Evolutionary conservation across 2,329 filamentous ascomycete genomes (phyloP), one percentile per base, ranked within the genome.

Genomic region (Sporothrix phasma): DNA sequence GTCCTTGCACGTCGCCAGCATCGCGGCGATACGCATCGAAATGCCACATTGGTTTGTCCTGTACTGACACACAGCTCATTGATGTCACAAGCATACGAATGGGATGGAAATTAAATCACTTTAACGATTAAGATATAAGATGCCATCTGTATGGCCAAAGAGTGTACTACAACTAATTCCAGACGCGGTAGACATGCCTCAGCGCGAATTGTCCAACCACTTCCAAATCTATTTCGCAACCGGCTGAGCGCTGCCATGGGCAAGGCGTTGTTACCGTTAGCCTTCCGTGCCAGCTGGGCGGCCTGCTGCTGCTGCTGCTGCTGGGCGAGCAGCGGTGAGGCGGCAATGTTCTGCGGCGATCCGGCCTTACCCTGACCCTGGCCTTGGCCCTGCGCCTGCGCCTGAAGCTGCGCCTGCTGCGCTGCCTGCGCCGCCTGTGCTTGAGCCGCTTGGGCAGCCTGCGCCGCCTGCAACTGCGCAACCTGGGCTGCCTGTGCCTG

Each of bases 401-500:
- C 43, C 17, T 47, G 45, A 11, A 24, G 45, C 15, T 53, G 49
- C 5, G 49, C 49, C 34, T 53, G 49, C 49, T 53, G 49, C 7
- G 41, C 41, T 3, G 49, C 49, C 29, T 53, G 49, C 7, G 49
- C 49, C 26, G 24, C 62, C 34, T 45, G 58, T 43, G 56, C 53
- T 17, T 63, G 60, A 37, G 62, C 59, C 2, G 26, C 41, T 15
- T 65, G 61, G 29, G 63, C 46, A 15, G 63, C 47, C n/a, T 61
- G 54, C 24, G 62, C 41, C 37, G 56, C 43, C 34, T 66, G 71
- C 11, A 62, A 65, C 41, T 84, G 82, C 68, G 84, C 82, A 51
- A 63, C 66, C 39, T 84, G 82, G 67, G 84, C 82, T 56, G 82
- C 80, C 61, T 81, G 74, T 7, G 43, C 76, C 49, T 84, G 73